A percentile compares a stretch with the other conserved stretches of the same genome.
Evolutionary conservation across 169 alveolate genomes (phyloP).

Genomic region (Plasmodium fragile): DNA sequence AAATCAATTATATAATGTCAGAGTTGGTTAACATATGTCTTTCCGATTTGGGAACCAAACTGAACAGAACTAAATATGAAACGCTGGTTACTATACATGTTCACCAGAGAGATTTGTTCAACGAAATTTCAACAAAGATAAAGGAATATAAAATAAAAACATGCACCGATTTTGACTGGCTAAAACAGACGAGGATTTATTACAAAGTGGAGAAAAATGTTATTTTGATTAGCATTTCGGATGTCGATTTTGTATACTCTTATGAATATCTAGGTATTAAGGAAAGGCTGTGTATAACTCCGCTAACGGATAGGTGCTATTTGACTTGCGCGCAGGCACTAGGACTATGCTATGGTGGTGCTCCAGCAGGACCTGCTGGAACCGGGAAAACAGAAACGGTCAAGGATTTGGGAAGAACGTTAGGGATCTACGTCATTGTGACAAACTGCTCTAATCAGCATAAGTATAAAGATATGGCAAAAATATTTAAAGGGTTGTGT

Average conservation of each 20-base stretch:
- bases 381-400: conserved; percentile 99
- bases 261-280: conserved; percentile 98
- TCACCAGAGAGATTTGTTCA: conserved; percentile 96
- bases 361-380: conserved; percentile 99
- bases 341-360: conserved; percentile 97
- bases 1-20: conserved; percentile 89
- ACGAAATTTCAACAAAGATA: conserved; percentile 90
- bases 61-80: conserved; percentile 95
- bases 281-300: conserved; percentile 97
- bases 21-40: conserved; percentile 93
- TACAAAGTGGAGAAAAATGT: conserved; percentile 89
- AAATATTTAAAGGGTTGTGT: conserved; percentile 95
- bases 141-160: conserved; percentile 76
- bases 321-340: conserved; percentile 97
- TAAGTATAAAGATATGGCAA: conserved; percentile 97
- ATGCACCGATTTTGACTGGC: conserved; percentile 94
- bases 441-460: conserved; percentile 98
- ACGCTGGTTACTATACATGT: conserved; percentile 97
- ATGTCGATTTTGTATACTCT: conserved; percentile 96
- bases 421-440: conserved; percentile 97
- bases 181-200: conserved; percentile 96
- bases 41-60: conserved; percentile 91
- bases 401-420: conserved; percentile 96
- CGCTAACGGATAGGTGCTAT: conserved; percentile 98
- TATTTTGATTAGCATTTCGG: conserved; percentile 92